phyloP scores from a whole-genome alignment of 2,329 filamentous ascomycete species.

The Aureobasidium leucospermi region DNA sequence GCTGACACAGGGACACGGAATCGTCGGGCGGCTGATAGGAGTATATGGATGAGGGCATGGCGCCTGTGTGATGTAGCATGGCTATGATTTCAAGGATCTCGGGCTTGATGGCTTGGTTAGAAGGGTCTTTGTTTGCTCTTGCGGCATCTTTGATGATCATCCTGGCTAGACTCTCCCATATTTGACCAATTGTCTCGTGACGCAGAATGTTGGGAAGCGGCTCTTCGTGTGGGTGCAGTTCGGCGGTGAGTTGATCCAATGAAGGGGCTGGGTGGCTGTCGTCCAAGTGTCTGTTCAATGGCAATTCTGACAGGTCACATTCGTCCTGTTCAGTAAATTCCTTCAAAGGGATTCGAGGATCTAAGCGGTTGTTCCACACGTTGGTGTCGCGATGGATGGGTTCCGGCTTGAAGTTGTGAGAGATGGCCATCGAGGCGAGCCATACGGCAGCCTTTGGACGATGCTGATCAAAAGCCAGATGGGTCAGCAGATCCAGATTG shows the following conservation, averaged over 20 bases:
- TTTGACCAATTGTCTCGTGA: slow-evolving; percentile 35
- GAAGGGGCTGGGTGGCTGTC: background rate
- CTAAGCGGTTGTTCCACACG: background rate
- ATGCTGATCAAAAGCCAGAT: slow-evolving; percentile 33
- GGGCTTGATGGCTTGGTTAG: slow-evolving; percentile 28
- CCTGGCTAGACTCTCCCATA: slow-evolving; percentile 40
- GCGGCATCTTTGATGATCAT: slow-evolving; percentile 35
- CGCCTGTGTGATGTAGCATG: slow-evolving; percentile 38
- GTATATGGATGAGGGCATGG: slow-evolving; percentile 42
- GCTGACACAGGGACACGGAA: slow-evolving; percentile 35
- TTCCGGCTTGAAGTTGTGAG: slow-evolving; percentile 19
- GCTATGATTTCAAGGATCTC: slow-evolving; percentile 43
- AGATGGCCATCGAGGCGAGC: slow-evolving; percentile 37
- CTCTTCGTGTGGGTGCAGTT: background rate
- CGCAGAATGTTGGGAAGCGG: slow-evolving; percentile 1
- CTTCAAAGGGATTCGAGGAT: background rate
- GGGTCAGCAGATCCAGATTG: slow-evolving; percentile 31
- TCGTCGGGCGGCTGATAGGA: slow-evolving; percentile 30
- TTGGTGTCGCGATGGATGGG: background rate
- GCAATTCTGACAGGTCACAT: background rate
- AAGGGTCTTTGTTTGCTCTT: slow-evolving; percentile 14
- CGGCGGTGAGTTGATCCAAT: slow-evolving; percentile 21
- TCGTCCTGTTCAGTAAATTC: background rate
- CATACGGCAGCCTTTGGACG: slow-evolving; percentile 40
- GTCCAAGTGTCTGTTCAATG: background rate